These are phyloP conservation scores for Neoboletus magnificus DNA, from an alignment of 768 basidiomycete species.

Conservation along the genomic window DNA sequence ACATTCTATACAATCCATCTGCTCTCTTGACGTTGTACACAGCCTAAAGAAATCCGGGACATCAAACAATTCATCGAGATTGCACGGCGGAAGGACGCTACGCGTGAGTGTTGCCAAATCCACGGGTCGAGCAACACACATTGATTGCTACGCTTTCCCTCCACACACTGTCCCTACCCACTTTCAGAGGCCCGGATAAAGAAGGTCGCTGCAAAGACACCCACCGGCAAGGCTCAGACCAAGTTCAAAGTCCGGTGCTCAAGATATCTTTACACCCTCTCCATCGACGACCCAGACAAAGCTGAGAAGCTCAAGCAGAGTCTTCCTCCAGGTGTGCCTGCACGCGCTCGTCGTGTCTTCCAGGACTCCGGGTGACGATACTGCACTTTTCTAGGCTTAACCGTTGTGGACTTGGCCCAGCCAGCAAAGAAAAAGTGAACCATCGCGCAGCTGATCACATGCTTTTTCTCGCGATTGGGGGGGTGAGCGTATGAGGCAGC, in stretches of 20 bases:
- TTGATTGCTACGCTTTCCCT: not conserved
- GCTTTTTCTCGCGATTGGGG: constrained; percentile 1
- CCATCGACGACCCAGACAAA: constrained; percentile 94
- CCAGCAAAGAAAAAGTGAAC: constrained; percentile 69
- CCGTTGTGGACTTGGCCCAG: constrained; percentile 62
- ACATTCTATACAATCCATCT: not conserved
- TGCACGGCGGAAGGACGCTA: constrained; percentile 95
- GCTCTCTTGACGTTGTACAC: constrained; percentile 8
- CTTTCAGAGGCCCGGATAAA: constrained; percentile 94
- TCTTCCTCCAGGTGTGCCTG: constrained; percentile 83
- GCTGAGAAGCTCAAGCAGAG: constrained; percentile 96
- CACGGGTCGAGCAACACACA: not conserved
- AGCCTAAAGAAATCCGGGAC: constrained; percentile 98
- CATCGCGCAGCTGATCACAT: not conserved
- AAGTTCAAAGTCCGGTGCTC: constrained; percentile 99
- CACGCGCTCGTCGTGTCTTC: not conserved
- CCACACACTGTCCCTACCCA: not conserved
- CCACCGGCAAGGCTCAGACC: constrained; percentile 74
- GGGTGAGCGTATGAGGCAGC: not conserved
- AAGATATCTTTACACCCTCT: constrained; percentile 95
- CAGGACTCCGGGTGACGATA: not conserved
- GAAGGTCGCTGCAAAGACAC: constrained; percentile 71
- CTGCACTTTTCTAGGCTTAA: constrained; percentile 51
- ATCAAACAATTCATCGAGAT: constrained; percentile 99
- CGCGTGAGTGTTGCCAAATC: constrained; percentile 57